phyloP scores from a whole-genome alignment of 2,329 filamentous ascomycete species.

The Botrytis cinerea region DNA sequence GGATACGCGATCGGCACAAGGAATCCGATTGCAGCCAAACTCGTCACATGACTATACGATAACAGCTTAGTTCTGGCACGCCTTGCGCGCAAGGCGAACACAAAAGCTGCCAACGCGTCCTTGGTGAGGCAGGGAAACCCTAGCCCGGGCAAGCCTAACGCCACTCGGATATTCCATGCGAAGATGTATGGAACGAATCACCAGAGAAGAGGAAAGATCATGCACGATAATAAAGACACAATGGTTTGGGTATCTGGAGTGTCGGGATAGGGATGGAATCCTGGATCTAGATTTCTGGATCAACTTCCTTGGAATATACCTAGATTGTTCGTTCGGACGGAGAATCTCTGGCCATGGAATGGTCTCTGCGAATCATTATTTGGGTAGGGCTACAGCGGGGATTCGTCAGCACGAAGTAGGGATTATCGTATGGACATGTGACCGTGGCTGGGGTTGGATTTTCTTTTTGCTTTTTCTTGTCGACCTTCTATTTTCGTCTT shows the following conservation, averaged over 20 bases:
- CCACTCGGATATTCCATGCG: background rate
- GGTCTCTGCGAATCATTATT: background rate
- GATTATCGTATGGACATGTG: background rate
- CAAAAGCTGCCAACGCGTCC: background rate
- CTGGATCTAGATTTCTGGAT: background rate
- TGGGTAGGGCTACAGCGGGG: conserved; percentile 1
- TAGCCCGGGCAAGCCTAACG: background rate
- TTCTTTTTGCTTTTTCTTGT: conserved; percentile 7
- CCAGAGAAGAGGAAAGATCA: background rate
- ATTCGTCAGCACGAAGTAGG: background rate
- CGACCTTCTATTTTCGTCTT: conserved; percentile 1
- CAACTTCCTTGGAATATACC: conserved; percentile 17
- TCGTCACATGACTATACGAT: conserved; percentile 5
- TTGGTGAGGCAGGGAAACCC: background rate
- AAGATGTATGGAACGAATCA: background rate
- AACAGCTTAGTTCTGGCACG: background rate
- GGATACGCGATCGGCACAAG: background rate
- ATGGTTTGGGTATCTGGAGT: background rate
- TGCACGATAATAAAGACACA: background rate
- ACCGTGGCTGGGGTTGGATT: background rate
- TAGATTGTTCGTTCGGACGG: background rate
- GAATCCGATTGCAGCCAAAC: background rate
- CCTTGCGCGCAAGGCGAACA: conserved; percentile 19
- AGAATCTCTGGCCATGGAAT: background rate
- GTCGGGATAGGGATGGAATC: background rate